Evolutionary conservation across 2,329 filamentous ascomycete species (phyloP), one percentile per base, ranked within the genome.

Genomic region (Chaetomiaceae sp.): DNA sequence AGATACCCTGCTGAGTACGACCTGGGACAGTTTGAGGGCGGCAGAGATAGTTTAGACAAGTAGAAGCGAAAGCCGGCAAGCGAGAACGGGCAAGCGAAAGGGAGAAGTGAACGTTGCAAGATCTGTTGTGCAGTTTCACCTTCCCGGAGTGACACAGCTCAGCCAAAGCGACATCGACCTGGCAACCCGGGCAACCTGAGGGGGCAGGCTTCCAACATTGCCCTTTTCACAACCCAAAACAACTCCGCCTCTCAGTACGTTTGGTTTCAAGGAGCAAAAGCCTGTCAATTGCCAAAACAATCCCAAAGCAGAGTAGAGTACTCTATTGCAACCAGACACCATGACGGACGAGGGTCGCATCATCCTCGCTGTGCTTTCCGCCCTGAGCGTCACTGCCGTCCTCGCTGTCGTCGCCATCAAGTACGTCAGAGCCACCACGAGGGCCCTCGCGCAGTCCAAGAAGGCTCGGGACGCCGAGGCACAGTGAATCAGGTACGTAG

Each of bases 1-100:
- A 82, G 76, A 57, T 98, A 97, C 68, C 90, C 91, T 0, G 81
- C 86, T 29, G 93, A 98, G 71, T 98, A 98, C 66, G 89, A 97
- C 65, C 62, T 64, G 2, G 56, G 52, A 2, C 57, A 62, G 7
- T 67, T 56, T 38, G 61, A 63, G 38, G 62, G 59, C 0, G 64
- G 64, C 0, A 59, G 50, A 39, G 58, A 59, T 3, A 65, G 58
- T 35, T 40, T 66, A 39, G 54, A 55, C 24, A 50, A 38, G 15
- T 54, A 57, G n/a, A n/a, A n/a, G n/a, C n/a, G n/a, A n/a, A n/a
- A 51, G 47, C 33, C n/a, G 38, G 33, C 26, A 12, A 46, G 29
- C 24, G 12, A 48, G 42, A 30, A 12, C n/a, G n/a, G n/a, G n/a
- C n/a, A n/a, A n/a, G n/a, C n/a, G n/a, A n/a, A n/a, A n/a, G n/a